A percentile compares a stretch with the other conserved stretches of the same genome.
These are phyloP conservation scores for Coprinellus micaceus DNA, from an alignment of 768 basidiomycete species.

Conservation along the genomic window DNA sequence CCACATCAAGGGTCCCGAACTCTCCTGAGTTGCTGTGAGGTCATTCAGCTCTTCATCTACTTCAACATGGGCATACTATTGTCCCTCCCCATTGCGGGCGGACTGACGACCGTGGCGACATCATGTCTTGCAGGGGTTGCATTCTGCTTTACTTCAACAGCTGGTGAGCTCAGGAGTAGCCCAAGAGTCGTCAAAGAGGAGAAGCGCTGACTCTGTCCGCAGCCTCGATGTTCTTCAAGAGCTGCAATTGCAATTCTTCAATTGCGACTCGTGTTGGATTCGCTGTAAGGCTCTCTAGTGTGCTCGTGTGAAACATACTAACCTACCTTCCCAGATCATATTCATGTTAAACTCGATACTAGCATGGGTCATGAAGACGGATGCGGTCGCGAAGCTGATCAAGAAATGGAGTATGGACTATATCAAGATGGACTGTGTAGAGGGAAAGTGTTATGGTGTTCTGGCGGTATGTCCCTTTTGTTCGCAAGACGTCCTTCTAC, in stretches of 20 bases:
- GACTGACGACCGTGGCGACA: slow-evolving; percentile 66
- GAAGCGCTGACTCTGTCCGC: no score
- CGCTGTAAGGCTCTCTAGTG: not conserved
- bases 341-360: slow-evolving; percentile 93
- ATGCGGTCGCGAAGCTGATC: slow-evolving; percentile 78
- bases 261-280: slow-evolving; percentile 91
- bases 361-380: slow-evolving; percentile 95
- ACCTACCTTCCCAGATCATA: slow-evolving; percentile 65
- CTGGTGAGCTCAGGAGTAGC: slow-evolving; percentile 67
- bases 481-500: not conserved
- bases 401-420: slow-evolving; percentile 95
- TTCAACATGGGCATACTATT: slow-evolving; percentile 65
- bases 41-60: not conserved
- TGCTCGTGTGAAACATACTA: no score
- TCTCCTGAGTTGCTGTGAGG: no score
- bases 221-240: slow-evolving; percentile 97
- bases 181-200: no score
- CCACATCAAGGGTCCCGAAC: no score
- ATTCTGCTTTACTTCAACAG: slow-evolving; percentile 84
- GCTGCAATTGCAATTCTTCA: slow-evolving; percentile 97
- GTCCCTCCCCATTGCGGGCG: slow-evolving; percentile 69
- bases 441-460: slow-evolving; percentile 87
- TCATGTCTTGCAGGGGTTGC: slow-evolving; percentile 82
- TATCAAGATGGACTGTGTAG: slow-evolving; percentile 95
- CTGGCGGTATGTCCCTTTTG: slow-evolving; percentile 60